phyloP scores from a whole-genome alignment of 2,329 filamentous ascomycete species.

The Diplodia scrobiculata region DNA sequence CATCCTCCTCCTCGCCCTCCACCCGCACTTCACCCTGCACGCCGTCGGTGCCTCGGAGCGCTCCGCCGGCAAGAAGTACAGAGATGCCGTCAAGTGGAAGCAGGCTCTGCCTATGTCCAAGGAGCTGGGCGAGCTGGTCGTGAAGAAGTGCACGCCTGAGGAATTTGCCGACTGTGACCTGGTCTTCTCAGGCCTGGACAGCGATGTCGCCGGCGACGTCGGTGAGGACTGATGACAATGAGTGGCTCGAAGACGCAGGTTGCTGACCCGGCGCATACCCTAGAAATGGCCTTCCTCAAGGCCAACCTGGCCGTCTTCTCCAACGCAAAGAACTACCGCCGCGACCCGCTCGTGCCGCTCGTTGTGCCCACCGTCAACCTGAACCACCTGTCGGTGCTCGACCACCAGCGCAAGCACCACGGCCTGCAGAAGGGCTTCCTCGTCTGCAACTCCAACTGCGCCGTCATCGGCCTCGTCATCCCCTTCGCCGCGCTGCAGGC shows the following conservation, averaged over 20 bases:
- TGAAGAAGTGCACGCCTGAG: slow-evolving; percentile 79
- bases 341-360: slow-evolving; percentile 84
- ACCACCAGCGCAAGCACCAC: slow-evolving; percentile 77
- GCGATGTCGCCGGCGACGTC: slow-evolving; percentile 87
- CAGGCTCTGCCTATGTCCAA: slow-evolving; percentile 80
- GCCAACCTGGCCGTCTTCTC: slow-evolving; percentile 91
- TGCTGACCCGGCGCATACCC: neutral
- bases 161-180: slow-evolving; percentile 89
- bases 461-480: slow-evolving; percentile 92
- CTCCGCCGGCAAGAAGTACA: slow-evolving; percentile 91
- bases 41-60: slow-evolving; percentile 86
- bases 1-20: slow-evolving; percentile 84
- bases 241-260: neutral
- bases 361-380: slow-evolving; percentile 96
- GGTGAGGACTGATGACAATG: slow-evolving; percentile 57
- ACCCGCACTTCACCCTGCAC: slow-evolving; percentile 83
- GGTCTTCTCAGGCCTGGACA: slow-evolving; percentile 89
- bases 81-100: slow-evolving; percentile 94
- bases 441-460: slow-evolving; percentile 98
- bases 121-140: slow-evolving; percentile 73
- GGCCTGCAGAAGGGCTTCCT: slow-evolving; percentile 81
- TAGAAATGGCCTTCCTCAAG: slow-evolving; percentile 87
- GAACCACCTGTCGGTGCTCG: slow-evolving; percentile 80
- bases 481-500: slow-evolving; percentile 88
- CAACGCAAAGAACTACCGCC: slow-evolving; percentile 96